Evolutionary conservation across 805 yeast genomes (phyloP), one percentile per base, ranked within the genome.

Genomic region (Pichia ethanolica): DNA sequence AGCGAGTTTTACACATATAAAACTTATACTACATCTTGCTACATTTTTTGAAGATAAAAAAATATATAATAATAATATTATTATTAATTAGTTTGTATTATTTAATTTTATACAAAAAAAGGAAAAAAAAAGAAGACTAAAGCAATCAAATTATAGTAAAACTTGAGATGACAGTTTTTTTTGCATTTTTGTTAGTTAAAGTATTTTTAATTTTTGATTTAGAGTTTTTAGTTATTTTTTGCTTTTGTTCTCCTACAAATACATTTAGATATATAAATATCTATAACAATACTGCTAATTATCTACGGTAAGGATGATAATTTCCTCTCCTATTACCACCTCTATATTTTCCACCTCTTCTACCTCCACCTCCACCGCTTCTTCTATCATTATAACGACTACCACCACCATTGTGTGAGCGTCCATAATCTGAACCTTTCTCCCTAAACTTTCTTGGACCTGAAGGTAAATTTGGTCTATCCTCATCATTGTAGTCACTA

Each of bases 381-480:
- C 45, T 38, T 56, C 58, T 53, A 59, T 56, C 47, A 58, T 45
- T 42, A 61, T 50, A 7, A 56, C 56, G 47, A 58, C 47, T 13
- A 10, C 64, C 51, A 20, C 62, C 56, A 3, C 59, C 51, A 30
- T 59, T 51, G 11, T 54, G 50, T 25, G 55, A 35, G 20, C 46
- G 47, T 8, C 47, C 39, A 28, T 35, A 42, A 28, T 41, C 34
- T 28, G 37, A 28, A 26, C 51, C 47, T 40, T 50, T 46, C 27
- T 58, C 59, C 48, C 63, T 56, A 45, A 61, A 50, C 30, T 59
- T 58, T 43, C 63, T 64, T 27, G 70, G 70, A 10, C 71, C 71
- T 12, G 68, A 61, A 32, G 70, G 71, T 34, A 65, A 51, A 37
- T 55, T 58, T 27, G 49, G 47, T 33, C 42, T 40, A 26, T 43